A percentile compares a stretch with the other conserved stretches of the same genome.
phyloP scores from a whole-genome alignment of 352 stramenopile species.

The Globisporangium cylindrosporum region DNA sequence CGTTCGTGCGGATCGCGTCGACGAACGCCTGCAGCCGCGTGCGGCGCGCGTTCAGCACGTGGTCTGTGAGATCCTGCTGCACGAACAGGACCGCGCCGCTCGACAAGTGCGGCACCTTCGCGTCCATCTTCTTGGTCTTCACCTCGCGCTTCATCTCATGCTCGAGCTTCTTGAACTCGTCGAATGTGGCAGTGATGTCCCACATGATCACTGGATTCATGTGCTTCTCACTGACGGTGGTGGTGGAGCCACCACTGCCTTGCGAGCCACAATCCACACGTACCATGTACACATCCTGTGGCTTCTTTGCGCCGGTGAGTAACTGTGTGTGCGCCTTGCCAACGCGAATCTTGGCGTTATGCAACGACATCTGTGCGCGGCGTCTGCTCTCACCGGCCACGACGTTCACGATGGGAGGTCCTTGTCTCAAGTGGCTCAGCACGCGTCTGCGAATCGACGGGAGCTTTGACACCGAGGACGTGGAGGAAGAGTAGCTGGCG shows the following conservation, averaged over 20 bases:
- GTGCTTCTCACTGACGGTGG: slow-evolving; percentile 51
- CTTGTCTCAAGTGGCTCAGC: slow-evolving; percentile 35
- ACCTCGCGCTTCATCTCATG: slow-evolving; percentile 64
- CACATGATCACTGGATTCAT: slow-evolving; percentile 86
- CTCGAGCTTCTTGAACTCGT: slow-evolving; percentile 74
- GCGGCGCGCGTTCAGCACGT: slow-evolving; percentile 67
- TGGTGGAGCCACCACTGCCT: slow-evolving; percentile 13
- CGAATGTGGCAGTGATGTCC: slow-evolving; percentile 75
- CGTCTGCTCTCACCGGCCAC: slow-evolving; percentile 53
- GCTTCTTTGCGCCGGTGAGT: slow-evolving; percentile 33
- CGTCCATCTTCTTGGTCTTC: slow-evolving; percentile 48
- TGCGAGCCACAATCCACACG: slow-evolving; percentile 58
- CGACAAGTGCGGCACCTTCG: slow-evolving; percentile 62
- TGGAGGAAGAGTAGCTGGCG: neutral
- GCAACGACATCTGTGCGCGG: slow-evolving; percentile 49
- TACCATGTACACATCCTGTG: slow-evolving; percentile 68
- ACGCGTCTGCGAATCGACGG: slow-evolving; percentile 39
- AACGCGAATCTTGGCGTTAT: slow-evolving; percentile 62
- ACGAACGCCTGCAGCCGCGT: slow-evolving; percentile 62
- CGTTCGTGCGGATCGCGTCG: slow-evolving; percentile 40
- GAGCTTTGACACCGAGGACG: slow-evolving; percentile 14
- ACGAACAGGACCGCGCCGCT: slow-evolving; percentile 67
- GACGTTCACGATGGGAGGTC: slow-evolving; percentile 46
- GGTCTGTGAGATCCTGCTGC: slow-evolving; percentile 55
- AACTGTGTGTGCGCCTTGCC: slow-evolving; percentile 67